Base-by-base conservation (phyloP, 139 green algal genomes). In the Axilococcus clingmanii region DNA sequence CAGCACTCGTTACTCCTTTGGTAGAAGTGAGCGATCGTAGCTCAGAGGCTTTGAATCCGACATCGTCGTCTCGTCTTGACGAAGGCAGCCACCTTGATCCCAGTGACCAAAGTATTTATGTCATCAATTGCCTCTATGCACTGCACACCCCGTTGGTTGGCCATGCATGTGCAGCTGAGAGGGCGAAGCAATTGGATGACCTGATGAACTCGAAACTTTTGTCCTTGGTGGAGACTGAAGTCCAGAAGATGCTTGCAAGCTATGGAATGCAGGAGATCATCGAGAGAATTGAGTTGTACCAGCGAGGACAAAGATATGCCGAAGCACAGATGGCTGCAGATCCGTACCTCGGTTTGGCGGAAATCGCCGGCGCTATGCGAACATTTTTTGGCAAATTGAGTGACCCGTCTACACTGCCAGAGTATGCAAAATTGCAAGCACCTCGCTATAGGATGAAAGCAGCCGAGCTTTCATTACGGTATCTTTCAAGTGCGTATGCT, bases 51-150 rank as follows among this genome's bases (percentile, higher is more conserved):
- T 71, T 87, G 12, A 71, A 57, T 25, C 59, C 69, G 0, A 45
- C 68, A 20, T 64, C 65, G 16, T 55, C 77, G 2, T 29, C 35
- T 53, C 63, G 70, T 23, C 63, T 85, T 38, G 76, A 81, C 28
- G 69, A 73, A 32, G 57, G 40, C 8, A 23, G 35, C 4, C 65
- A 68, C 16, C 34, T 84, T 48, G 70, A 78, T 54, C 79, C 77
- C 23, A 47, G 48, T 5, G 68, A 78, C 3, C 74, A 76, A 43
- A 53, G 49, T 24, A 55, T 85, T 12, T 91, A 79, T 68, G 25
- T 85, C 2, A 61, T 91, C 49, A 94, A 94, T 72, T 90, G 80
- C 71, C 40, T 88, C 7, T 48, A 12, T 48, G 41, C 9, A 30
- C 41, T 49, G 41, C 41, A 32, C 9, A 49, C 9, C 9, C 41